phyloP scores from a whole-genome alignment of 805 yeast species.

The Scheffersomyces coipomensis region DNA sequence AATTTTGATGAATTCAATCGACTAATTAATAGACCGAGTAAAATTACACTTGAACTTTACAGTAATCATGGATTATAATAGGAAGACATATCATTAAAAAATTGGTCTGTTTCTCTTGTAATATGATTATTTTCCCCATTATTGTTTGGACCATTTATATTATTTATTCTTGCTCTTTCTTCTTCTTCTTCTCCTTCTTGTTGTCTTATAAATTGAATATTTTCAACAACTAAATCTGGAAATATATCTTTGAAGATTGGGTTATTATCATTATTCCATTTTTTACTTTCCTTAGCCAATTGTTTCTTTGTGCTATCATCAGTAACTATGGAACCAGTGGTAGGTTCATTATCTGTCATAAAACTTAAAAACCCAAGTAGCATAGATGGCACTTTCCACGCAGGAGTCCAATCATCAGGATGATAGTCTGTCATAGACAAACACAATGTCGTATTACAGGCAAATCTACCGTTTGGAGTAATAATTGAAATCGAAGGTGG shows the following conservation, averaged over 20 bases:
- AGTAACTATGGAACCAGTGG: conserved; percentile 79
- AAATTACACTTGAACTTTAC: no score
- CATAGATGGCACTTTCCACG: conserved; percentile 91
- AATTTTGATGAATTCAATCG: no score
- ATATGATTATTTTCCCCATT: no score
- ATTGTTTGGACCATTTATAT: no score
- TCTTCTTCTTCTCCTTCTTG: conserved; percentile 14
- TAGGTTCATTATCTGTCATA: conserved; percentile 84
- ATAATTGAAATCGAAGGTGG: conserved; percentile 89
- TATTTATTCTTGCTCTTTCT: conserved; percentile 1
- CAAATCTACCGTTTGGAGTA: conserved; percentile 88
- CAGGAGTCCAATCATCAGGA: conserved; percentile 94
- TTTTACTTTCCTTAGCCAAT: conserved; percentile 58
- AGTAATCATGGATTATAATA: no score
- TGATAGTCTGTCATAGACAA: conserved; percentile 93
- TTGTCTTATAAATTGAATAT: conserved; percentile 28
- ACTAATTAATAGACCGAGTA: no score
- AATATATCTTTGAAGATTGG: conserved; percentile 60
- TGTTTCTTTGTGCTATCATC: conserved; percentile 55
- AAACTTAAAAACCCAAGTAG: conserved; percentile 84
- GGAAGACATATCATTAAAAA: no score
- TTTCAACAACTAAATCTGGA: conserved; percentile 60
- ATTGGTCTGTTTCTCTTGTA: no score
- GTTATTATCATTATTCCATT: conserved; percentile 59
- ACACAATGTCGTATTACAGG: conserved; percentile 78